Evolutionary conservation across 331 rosid genomes (phyloP).

Genomic region (Quercus lobata): DNA sequence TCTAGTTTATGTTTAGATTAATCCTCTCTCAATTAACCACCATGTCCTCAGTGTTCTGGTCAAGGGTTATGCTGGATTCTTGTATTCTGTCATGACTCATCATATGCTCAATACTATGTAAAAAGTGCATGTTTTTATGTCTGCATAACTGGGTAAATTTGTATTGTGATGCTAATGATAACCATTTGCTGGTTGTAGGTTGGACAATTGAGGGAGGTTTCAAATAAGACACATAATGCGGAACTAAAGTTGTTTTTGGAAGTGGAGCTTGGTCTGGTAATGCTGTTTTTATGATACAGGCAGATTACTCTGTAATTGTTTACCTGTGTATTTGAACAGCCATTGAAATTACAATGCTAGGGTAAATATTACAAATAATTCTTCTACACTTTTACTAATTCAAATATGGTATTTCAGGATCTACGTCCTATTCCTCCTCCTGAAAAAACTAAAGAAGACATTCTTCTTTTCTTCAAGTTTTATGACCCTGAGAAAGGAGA

Average conservation of each 20-base stretch:
- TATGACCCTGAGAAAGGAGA: conserved; percentile 62
- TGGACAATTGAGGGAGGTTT: conserved; percentile 60
- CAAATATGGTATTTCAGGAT: conserved; percentile 41
- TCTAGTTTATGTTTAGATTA: not conserved
- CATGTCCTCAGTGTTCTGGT: not conserved
- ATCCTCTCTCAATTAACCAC: not conserved
- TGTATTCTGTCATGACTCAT: not conserved
- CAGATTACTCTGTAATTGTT: conserved; percentile 3
- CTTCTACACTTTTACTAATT: not conserved
- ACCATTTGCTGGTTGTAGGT: conserved; percentile 42
- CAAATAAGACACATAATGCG: conserved; percentile 54
- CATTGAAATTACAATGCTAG: not conserved
- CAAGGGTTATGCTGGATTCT: not conserved
- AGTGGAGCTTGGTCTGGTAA: conserved; percentile 67
- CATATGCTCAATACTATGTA: not conserved
- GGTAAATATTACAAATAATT: not conserved
- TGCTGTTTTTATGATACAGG: conserved; percentile 8
- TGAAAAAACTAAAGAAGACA: conserved; percentile 63
- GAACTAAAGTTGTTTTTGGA: conserved; percentile 79
- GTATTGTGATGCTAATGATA: conserved; percentile 3
- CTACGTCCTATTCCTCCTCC: conserved; percentile 56
- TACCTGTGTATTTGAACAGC: conserved; percentile 9
- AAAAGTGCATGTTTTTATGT: too few species aligned
- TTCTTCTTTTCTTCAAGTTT: conserved; percentile 72
- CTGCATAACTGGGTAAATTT: not conserved